Base-by-base conservation (phyloP, 495 filamentous ascomycete genomes). In the Astrocystis sublimbata region DNA sequence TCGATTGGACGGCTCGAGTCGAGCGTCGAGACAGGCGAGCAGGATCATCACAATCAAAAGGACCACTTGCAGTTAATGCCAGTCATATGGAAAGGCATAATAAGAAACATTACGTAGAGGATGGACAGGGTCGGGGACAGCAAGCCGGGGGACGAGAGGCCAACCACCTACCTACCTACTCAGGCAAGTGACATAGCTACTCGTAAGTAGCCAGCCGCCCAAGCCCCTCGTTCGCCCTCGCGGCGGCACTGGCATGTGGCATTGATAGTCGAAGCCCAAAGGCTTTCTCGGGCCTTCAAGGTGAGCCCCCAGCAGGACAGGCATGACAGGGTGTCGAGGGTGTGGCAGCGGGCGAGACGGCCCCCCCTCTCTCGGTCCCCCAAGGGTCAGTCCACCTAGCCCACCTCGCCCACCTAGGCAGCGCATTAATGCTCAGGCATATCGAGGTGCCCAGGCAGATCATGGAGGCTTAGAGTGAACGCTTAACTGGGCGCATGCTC, bases 381-480 rank as follows among this genome's bases (percentile, higher is more conserved):
- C 10, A 33, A 33, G 12, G 28, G 28, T 30, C 17, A 55, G 28
- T n/a, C n/a, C n/a, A n/a, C n/a, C n/a, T n/a, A 41, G 28, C 2
- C 23, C 7, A 30, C 41, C 38, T 45, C n/a, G n/a, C n/a, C n/a
- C n/a, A n/a, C n/a, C n/a, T n/a, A n/a, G n/a, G n/a, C n/a, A 31
- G 54, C 51, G 51, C 54, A 57, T 57, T 24, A 57, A 57, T 41
- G 54, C 10, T 26, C 36, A 57, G 40, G n/a, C n/a, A n/a, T n/a
- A n/a, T n/a, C n/a, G n/a, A n/a, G n/a, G n/a, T 41, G 54, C 10
- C 23, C 36, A 57, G 40, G 54, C 24, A 33, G 40, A 57, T 57
- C 54, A 45, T 57, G 15, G 54, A 43, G 54, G 54, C 54, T 57
- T 57, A 57, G 54, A 40, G 45, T 17, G 54, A 57, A 57, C 54